A percentile compares a stretch with the other conserved stretches of the same genome.
Conservation (phyloP, 2,329 filamentous ascomycete species). For the Neonectria magnoliae region DNA sequence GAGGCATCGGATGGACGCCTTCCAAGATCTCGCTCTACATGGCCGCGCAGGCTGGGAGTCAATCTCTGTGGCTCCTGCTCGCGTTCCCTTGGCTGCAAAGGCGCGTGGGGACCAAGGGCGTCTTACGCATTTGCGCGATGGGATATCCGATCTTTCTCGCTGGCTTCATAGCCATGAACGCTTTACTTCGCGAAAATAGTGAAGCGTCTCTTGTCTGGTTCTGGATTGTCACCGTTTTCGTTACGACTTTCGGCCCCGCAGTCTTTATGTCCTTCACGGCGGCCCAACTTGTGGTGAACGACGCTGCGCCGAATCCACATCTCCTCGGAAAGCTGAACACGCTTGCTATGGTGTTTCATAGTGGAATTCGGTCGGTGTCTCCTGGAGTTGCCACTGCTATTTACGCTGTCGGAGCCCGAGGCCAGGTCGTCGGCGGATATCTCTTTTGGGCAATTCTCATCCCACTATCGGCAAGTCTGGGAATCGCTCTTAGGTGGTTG, state of each 20-base stretch:
- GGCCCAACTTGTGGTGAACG: slow-evolving; percentile 78
- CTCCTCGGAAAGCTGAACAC: slow-evolving; percentile 79
- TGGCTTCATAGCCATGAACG: slow-evolving; percentile 66
- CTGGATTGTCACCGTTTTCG: slow-evolving; percentile 59
- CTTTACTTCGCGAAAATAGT: slow-evolving; percentile 51
- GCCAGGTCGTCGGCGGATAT: slow-evolving; percentile 71
- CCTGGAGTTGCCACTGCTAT: slow-evolving; percentile 74
- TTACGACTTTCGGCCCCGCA: slow-evolving; percentile 66
- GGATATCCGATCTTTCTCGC: slow-evolving; percentile 73
- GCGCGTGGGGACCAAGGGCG: slow-evolving; percentile 71
- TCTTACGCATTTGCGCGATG: slow-evolving; percentile 65
- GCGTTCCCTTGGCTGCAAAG: slow-evolving; percentile 75
- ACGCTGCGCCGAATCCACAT: slow-evolving; percentile 71
- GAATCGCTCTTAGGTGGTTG: slow-evolving; percentile 39
- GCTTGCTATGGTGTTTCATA: slow-evolving; percentile 64
- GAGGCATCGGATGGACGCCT: slow-evolving; percentile 72
- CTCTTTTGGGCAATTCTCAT: slow-evolving; percentile 49
- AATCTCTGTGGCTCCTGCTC: slow-evolving; percentile 77
- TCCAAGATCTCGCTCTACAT: slow-evolving; percentile 74
- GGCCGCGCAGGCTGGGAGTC: slow-evolving; percentile 69
- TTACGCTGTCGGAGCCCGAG: slow-evolving; percentile 73
- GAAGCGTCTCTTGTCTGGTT: slow-evolving; percentile 56
- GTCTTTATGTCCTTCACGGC: slow-evolving; percentile 77
- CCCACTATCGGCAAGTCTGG: slow-evolving; percentile 44
- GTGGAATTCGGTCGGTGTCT: slow-evolving; percentile 70